Percentiles rank a stretch among this genome's conserved stretches.
These are phyloP conservation scores for Populus simonii DNA, from an alignment of 345 rosid species.

Conservation along the genomic window DNA sequence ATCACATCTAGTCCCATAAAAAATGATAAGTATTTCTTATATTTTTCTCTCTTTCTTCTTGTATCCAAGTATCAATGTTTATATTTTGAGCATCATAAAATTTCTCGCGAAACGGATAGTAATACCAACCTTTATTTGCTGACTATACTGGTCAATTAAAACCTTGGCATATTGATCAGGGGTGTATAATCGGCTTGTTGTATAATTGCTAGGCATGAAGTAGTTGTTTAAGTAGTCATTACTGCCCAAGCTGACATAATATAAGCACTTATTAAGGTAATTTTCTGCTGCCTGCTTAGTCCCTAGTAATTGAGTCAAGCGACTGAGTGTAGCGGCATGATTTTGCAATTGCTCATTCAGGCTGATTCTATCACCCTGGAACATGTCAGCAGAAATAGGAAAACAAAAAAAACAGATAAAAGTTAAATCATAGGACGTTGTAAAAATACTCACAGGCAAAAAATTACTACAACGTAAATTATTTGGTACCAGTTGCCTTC, in stretches of 20 bases:
- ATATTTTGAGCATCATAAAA: neutral
- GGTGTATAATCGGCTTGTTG: neutral
- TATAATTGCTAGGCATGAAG: slow-evolving; percentile 8
- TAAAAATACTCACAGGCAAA: too few relatives aligned
- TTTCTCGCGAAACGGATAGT: too few relatives aligned
- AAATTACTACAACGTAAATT: too few relatives aligned
- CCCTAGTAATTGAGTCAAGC: neutral
- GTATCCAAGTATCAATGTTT: too few relatives aligned
- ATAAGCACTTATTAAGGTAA: slow-evolving; percentile 16
- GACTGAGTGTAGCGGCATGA: neutral
- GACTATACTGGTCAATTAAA: slow-evolving; percentile 9
- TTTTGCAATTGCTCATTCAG: slow-evolving; percentile 3
- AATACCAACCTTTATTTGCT: slow-evolving; percentile 4
- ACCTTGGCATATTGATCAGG: slow-evolving; percentile 9
- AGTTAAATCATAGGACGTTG: too few relatives aligned
- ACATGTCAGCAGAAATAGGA: too few relatives aligned
- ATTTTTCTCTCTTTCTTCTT: too few relatives aligned
- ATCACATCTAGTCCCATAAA: too few relatives aligned
- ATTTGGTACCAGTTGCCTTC: neutral
- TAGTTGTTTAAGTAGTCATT: slow-evolving; percentile 23
- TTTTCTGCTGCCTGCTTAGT: neutral
- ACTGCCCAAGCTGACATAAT: slow-evolving; percentile 12
- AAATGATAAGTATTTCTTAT: too few relatives aligned
- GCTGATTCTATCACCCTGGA: slow-evolving; percentile 4
- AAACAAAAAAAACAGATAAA: too few relatives aligned